Conservation (phyloP, 345 rosid genomes). For the Melastoma malabathricum region DNA sequence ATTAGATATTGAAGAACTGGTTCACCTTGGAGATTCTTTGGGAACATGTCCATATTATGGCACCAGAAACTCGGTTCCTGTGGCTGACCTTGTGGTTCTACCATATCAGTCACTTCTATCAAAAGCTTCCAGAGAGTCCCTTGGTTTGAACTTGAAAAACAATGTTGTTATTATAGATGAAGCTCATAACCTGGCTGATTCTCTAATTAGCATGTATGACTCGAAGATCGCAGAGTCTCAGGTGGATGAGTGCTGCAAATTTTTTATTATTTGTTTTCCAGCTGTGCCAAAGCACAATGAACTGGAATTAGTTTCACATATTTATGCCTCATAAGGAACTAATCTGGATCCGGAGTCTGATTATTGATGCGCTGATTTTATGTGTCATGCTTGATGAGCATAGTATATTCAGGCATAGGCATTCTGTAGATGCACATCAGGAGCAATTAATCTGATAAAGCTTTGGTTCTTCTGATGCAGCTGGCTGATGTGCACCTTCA, state of each 20-base stretch:
- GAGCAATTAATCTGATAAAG: neutral
- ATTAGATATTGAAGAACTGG: slow-evolving; percentile 87
- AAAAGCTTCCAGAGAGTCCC: slow-evolving; percentile 86
- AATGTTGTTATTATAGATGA: slow-evolving; percentile 80
- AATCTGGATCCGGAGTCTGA: too few species aligned
- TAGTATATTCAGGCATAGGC: too few species aligned
- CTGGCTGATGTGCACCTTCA: slow-evolving; percentile 54
- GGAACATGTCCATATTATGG: slow-evolving; percentile 92
- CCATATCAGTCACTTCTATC: slow-evolving; percentile 92
- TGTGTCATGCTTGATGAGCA: neutral
- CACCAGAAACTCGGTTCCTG: slow-evolving; percentile 54
- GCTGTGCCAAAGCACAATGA: too few species aligned
- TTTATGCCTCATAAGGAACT: too few species aligned
- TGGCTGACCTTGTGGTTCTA: slow-evolving; percentile 82
- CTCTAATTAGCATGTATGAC: slow-evolving; percentile 79
- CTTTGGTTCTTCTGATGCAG: slow-evolving; percentile 23
- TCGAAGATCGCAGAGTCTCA: slow-evolving; percentile 55
- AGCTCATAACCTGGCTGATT: slow-evolving; percentile 96
- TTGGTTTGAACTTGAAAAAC: slow-evolving; percentile 66
- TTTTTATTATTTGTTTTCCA: neutral
- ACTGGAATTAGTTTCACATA: too few species aligned
- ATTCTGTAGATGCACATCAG: too few species aligned
- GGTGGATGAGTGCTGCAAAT: slow-evolving; percentile 21
- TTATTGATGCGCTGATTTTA: neutral
- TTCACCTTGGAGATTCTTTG: slow-evolving; percentile 49